phyloP scores from a whole-genome alignment of 176 grass and related monocot genomes.

The Thalia dealbata region DNA sequence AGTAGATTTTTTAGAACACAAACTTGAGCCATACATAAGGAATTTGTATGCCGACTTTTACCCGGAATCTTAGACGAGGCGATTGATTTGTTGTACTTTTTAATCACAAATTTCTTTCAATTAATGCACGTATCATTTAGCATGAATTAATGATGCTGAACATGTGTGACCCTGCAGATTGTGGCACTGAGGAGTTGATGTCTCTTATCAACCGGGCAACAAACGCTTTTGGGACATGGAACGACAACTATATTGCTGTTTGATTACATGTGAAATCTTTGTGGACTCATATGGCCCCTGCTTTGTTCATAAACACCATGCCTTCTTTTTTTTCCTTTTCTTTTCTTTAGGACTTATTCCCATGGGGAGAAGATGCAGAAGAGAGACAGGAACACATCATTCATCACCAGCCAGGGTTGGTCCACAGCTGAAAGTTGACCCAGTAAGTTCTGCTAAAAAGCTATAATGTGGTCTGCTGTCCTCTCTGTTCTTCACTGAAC shows the following conservation, averaged over 20 bases:
- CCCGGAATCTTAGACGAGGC: too few relatives aligned
- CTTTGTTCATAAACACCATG: background rate
- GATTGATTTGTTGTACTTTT: too few relatives aligned
- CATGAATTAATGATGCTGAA: background rate
- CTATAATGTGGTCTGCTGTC: background rate
- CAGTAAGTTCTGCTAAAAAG: background rate
- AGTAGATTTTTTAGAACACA: too few relatives aligned
- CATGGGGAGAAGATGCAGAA: background rate
- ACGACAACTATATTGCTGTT: background rate
- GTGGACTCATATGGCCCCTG: background rate
- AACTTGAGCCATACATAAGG: background rate
- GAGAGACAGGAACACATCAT: background rate
- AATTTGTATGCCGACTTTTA: too few relatives aligned
- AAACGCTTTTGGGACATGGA: background rate
- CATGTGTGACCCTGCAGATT: background rate
- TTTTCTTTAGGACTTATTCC: background rate
- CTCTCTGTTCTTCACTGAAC: background rate
- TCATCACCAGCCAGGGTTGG: background rate
- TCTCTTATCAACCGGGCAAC: too few relatives aligned
- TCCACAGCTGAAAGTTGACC: background rate
- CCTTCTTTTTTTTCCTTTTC: too few relatives aligned
- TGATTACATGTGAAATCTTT: background rate
- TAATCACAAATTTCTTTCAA: too few relatives aligned
- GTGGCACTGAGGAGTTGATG: too few relatives aligned
- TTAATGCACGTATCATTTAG: too few relatives aligned